These are phyloP conservation scores for Aspergillus ellipticus DNA, from an alignment of 495 filamentous ascomycete genomes.

Conservation along the genomic window DNA sequence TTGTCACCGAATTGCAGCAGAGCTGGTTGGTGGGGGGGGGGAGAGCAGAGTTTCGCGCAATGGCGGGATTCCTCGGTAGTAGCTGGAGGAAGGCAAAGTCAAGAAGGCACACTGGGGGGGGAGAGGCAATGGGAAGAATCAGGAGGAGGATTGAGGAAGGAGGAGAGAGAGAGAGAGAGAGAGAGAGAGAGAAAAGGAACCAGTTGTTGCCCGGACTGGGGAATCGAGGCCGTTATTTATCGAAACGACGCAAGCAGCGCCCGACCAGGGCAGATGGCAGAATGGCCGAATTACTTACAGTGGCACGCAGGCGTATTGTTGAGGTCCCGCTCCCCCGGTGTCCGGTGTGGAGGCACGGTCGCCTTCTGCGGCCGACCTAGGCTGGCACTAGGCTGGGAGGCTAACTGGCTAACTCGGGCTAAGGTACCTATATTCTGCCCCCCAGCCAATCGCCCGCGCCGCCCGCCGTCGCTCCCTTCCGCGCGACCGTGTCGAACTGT, in stretches of 20 bases:
- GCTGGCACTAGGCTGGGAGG: background rate
- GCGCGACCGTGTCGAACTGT: too few relatives aligned
- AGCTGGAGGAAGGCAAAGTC: background rate
- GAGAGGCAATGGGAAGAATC: background rate
- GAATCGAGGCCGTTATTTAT: constrained; percentile 15
- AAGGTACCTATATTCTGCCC: too few relatives aligned
- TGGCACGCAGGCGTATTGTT: too few relatives aligned
- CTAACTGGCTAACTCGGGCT: too few relatives aligned
- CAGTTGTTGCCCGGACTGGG: background rate
- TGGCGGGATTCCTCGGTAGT: background rate
- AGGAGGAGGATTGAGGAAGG: constrained; percentile 1
- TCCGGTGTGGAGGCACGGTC: constrained; percentile 5
- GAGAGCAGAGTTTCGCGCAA: constrained; percentile 2
- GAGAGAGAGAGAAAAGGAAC: constrained; percentile 3
- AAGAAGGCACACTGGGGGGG: background rate
- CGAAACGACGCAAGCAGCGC: background rate
- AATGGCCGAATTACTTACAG: background rate
- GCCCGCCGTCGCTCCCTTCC: too few relatives aligned
- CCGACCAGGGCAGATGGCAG: background rate
- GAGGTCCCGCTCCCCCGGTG: constrained; percentile 21
- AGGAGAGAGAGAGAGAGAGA: constrained; percentile 10
- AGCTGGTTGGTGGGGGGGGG: constrained; percentile 4
- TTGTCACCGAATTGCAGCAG: constrained; percentile 8
- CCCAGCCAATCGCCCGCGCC: too few relatives aligned
- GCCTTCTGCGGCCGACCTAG: background rate